phyloP scores from a whole-genome alignment of 176 grass and related monocot species.

The Oryza glumipatula region DNA sequence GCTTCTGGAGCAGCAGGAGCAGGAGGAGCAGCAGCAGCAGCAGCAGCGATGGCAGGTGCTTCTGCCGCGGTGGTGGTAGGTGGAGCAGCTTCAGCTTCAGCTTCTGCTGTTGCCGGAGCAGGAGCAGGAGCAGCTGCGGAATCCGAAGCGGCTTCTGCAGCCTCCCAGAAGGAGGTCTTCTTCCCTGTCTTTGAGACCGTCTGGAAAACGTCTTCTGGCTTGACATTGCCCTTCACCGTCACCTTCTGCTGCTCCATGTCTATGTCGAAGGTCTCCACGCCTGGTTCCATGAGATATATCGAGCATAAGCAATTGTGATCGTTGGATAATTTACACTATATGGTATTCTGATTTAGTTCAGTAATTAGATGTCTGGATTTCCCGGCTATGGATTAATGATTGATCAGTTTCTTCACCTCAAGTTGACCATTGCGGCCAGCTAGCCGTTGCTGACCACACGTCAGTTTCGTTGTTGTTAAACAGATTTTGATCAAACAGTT shows the following conservation, averaged over 20 bases:
- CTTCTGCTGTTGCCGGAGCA: neutral
- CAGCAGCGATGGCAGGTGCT: slow-evolving; percentile 2
- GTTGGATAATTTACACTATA: neutral
- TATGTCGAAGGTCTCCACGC: slow-evolving; percentile 84
- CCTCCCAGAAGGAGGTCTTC: slow-evolving; percentile 78
- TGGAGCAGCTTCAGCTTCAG: neutral
- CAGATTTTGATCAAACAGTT: neutral
- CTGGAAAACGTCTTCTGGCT: slow-evolving; percentile 75
- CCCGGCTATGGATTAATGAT: neutral
- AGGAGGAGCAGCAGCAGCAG: slow-evolving; percentile 12
- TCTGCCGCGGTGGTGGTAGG: neutral
- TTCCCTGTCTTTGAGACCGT: slow-evolving; percentile 90
- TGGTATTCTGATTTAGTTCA: neutral
- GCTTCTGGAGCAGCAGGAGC: slow-evolving; percentile 7
- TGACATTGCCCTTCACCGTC: slow-evolving; percentile 82
- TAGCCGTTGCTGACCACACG: neutral
- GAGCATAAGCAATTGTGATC: neutral
- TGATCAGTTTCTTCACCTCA: neutral
- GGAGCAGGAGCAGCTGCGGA: slow-evolving; percentile 7
- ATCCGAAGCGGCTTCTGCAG: slow-evolving; percentile 17
- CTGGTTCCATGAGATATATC: slow-evolving; percentile 42
- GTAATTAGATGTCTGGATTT: neutral
- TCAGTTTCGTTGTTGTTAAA: neutral
- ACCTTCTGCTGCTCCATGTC: slow-evolving; percentile 89
- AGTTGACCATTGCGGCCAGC: neutral